These are phyloP conservation scores for Solanum bulbocastanum DNA, from an alignment of 257 asterid species.

Conservation along the genomic window DNA sequence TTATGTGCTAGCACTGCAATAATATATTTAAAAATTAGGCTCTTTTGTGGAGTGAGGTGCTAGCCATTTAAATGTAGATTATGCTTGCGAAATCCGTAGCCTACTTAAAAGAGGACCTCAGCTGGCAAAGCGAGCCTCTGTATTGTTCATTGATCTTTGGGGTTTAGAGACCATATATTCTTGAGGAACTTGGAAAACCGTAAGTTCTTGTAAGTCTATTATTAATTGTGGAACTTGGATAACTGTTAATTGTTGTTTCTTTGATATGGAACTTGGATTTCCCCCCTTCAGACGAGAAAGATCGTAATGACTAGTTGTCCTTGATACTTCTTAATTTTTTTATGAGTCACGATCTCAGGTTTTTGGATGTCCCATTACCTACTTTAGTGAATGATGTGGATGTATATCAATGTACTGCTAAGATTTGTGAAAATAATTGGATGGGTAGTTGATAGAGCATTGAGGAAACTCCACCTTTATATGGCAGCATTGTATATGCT, in stretches of 20 bases:
- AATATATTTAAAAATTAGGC: background rate
- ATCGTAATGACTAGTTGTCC: background rate
- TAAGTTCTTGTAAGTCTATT: background rate
- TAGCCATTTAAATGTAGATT: background rate
- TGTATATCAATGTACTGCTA: background rate
- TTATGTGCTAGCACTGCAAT: background rate
- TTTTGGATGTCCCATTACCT: background rate
- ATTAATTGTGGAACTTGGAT: background rate
- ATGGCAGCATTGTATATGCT: background rate
- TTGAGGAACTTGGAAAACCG: background rate
- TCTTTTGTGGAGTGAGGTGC: background rate
- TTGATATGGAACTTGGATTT: background rate
- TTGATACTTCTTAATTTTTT: background rate
- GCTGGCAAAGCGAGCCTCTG: background rate
- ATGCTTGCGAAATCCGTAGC: background rate
- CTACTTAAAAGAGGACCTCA: background rate
- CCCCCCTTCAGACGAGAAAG: background rate
- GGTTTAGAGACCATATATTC: background rate
- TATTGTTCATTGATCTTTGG: background rate
- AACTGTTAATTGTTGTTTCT: background rate
- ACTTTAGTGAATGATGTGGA: background rate
- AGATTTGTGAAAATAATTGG: background rate
- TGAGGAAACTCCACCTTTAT: background rate
- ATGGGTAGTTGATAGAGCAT: background rate
- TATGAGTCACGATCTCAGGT: background rate